Percentiles rank a stretch among this genome's conserved stretches.
phyloP scores from a whole-genome alignment of 306 rosid species.

The Pachyrhizus erosus region DNA sequence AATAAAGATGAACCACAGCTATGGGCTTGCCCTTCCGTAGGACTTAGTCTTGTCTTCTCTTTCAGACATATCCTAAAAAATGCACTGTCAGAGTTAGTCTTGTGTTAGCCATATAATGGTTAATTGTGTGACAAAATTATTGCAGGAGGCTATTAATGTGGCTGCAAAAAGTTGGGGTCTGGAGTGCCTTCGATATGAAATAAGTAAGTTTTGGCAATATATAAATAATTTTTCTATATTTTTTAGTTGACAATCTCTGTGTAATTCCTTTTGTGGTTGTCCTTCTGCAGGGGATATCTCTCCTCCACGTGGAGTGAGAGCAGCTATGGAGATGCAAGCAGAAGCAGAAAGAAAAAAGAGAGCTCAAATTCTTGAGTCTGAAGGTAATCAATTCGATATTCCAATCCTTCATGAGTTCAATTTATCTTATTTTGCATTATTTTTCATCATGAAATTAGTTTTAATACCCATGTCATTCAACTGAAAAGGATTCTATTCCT shows the following conservation, averaged over 20 bases:
- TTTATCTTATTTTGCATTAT: conserved; percentile 15
- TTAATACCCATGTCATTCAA: conserved; percentile 15
- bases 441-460: conserved; percentile 37
- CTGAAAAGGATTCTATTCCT: not conserved
- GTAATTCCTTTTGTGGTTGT: conserved; percentile 27
- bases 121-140: conserved; percentile 40
- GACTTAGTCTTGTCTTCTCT: conserved; percentile 28
- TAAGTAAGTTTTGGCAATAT: conserved; percentile 63
- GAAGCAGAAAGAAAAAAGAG: conserved; percentile 98
- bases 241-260: not conserved
- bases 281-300: conserved; percentile 86
- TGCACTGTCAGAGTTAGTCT: not conserved
- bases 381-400: conserved; percentile 61
- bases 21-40: not conserved
- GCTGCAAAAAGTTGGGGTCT: conserved; percentile 94
- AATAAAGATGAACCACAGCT: conserved; percentile 18
- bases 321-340: conserved; percentile 99
- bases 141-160: conserved; percentile 85
- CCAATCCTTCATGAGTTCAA: conserved; percentile 16
- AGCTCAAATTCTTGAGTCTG: conserved; percentile 97
- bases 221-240: conserved; percentile 16
- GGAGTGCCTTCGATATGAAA: conserved; percentile 95
- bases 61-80: conserved; percentile 13
- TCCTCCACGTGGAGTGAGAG: conserved; percentile 97
- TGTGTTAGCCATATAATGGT: conserved; percentile 3